Base-by-base conservation (phyloP, 2,329 filamentous ascomycete species). In the Zelopaecilomyces penicillatus region DNA sequence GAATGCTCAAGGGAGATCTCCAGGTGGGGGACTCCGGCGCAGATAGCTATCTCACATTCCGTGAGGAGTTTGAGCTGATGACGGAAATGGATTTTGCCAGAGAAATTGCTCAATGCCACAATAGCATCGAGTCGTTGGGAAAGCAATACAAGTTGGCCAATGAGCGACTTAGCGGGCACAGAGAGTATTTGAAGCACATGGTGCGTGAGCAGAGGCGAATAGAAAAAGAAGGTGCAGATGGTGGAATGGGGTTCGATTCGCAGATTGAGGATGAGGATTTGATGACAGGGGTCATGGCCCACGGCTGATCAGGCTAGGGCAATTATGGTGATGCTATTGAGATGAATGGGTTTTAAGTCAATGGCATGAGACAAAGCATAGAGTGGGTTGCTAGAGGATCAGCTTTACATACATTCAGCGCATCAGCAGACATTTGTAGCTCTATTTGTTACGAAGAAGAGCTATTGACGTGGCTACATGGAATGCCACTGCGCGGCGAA, bases 241-340 rank as follows among this genome's bases (percentile, higher is more conserved):
- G 58, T 3, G 55, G 59, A 3, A 46, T 65, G 28, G 65, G 62
- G 35, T 76, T 75, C 47, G 68, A 75, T 28, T 58, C 64, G 9
- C 64, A 70, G 41, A 63, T 78, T 33, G 75, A 79, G 44, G 76
- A 81, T n/a, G 77, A 81, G 57, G 77, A 81, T 50, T 57, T 81
- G 27, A 81, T 81, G 77, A 71, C 68, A 9, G 75, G 69, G 12
- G 58, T 67, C 12, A 35, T 60, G 43, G 51, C 53, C 30, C 51
- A 53, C 39, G 44, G 43, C 11, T 55, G 38, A 46, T 19, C 19
- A 19, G 19, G 19, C 19, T 19, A 19, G 19, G 19, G 19, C 19
- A 19, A 19, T 19, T 19, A 19, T 19, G 19, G 19, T 19, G 19
- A 19, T 19, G 19, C 19, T 19, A 19, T 19, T 19, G 19, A 19